phyloP scores from a whole-genome alignment of 2,329 filamentous ascomycete species.

The Fusarium mundagurra region DNA sequence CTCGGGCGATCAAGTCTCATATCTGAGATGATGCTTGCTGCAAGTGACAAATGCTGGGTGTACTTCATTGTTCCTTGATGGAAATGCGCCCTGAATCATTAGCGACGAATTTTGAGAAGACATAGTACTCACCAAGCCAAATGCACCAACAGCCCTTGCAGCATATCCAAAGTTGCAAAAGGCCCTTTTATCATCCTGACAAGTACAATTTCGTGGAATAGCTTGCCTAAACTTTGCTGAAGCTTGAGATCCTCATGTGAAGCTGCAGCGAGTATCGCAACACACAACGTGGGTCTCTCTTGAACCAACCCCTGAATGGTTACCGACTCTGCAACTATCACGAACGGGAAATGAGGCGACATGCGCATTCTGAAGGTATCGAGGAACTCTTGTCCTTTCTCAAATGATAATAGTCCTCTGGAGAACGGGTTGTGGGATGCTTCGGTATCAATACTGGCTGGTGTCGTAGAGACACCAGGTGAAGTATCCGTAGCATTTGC shows the following conservation, averaged over 20 bases:
- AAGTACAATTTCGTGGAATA: slow-evolving; percentile 44
- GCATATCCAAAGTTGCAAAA: slow-evolving; percentile 43
- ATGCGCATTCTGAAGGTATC: slow-evolving; percentile 40
- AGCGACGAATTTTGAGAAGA: not conserved
- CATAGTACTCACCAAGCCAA: slow-evolving; percentile 43
- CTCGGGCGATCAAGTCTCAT: slow-evolving; percentile 45
- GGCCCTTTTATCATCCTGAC: slow-evolving; percentile 35
- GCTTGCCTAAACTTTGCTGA: slow-evolving; percentile 39
- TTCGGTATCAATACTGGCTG: slow-evolving; percentile 24
- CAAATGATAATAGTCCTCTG: slow-evolving; percentile 32
- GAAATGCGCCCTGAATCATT: slow-evolving; percentile 45
- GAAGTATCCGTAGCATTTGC: slow-evolving; percentile 8
- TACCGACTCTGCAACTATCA: slow-evolving; percentile 34
- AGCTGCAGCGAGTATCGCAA: slow-evolving; percentile 45
- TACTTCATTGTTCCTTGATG: slow-evolving; percentile 43
- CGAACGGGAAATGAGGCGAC: slow-evolving; percentile 45
- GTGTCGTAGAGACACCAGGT: not conserved
- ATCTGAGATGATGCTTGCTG: slow-evolving; percentile 46
- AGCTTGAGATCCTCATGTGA: slow-evolving; percentile 32
- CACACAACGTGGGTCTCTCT: slow-evolving; percentile 40
- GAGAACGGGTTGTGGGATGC: slow-evolving; percentile 38
- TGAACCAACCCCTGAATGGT: slow-evolving; percentile 33
- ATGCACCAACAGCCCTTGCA: slow-evolving; percentile 46
- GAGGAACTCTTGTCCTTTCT: slow-evolving; percentile 40
- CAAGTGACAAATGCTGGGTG: slow-evolving; percentile 45